Evolutionary conservation across 345 rosid genomes (phyloP), one percentile per base, ranked within the genome.

Genomic region (Bruguiera sexangula): DNA sequence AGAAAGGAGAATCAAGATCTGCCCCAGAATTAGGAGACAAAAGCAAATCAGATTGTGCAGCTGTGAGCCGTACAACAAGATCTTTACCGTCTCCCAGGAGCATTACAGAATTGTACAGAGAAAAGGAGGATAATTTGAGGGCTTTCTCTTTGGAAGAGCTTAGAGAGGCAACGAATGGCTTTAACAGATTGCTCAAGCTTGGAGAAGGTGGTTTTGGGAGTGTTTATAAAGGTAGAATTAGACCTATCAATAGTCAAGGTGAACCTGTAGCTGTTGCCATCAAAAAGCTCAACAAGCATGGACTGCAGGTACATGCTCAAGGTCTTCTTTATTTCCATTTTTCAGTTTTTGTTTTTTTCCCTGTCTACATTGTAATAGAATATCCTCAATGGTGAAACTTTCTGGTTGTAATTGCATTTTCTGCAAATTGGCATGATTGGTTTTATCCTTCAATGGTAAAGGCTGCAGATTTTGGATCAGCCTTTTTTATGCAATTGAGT

Each of bases 181-280:
- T 95, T 81, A 85, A 50, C 73, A 84, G 88, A 76, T 22, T 74
- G 78, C 59, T 88, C 15, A 88, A 88, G 89, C 77, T 95, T 19
- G 99, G 99, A 26, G 91, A 95, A 83, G 99, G 99, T 61, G 99
- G 97, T 19, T 95, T 95, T 87, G 99, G 99, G 73, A 82, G 88
- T 70, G 97, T 95, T n/a, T 95, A 89, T 62, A 87, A 85, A 69
- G 97, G 97, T 59, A 80, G 85, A 4, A 63, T 95, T 68, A 32
- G 13, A 52, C 84, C 90, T 53, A 65, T 29, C 6, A 48, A 56
- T 60, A 82, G 78, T 13, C 72, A 36, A 54, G 84, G 82, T 37
- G 77, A 78, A 57, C 76, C 83, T 50, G 31, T 78, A 18, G 72
- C 63, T 43, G 96, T 95, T 62, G 99, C 97, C 78, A 83, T 95